Evolutionary conservation across 2,329 filamentous ascomycete species (phyloP).

Genomic region (Myriosclerotinia scirpicola): DNA sequence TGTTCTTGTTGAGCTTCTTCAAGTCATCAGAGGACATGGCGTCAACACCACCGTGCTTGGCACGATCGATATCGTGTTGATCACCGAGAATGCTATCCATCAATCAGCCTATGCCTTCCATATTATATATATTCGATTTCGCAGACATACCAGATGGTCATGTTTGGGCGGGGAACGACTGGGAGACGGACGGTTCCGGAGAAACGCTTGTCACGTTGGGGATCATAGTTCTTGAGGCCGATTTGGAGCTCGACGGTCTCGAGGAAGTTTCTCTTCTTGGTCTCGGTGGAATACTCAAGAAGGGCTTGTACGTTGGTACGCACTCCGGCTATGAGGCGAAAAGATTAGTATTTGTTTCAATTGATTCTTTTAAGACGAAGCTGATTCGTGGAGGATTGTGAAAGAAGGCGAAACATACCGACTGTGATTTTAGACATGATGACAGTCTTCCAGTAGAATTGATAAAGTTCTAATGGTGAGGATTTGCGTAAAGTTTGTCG

Average conservation of each 20-base stretch:
- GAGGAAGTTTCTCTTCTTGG: slow-evolving; percentile 98
- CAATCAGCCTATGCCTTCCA: slow-evolving; percentile 36
- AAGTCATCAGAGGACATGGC: slow-evolving; percentile 98
- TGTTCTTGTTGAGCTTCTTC: slow-evolving; percentile 99
- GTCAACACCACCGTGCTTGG: slow-evolving; percentile 98
- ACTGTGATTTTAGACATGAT: slow-evolving; percentile 86
- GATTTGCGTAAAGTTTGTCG: slow-evolving; percentile 45
- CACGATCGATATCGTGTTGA: slow-evolving; percentile 99
- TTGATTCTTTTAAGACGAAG: neutral
- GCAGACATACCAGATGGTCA: slow-evolving; percentile 71
- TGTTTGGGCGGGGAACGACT: slow-evolving; percentile 84
- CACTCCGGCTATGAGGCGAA: slow-evolving; percentile 75
- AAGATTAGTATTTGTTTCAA: slow-evolving; percentile 23
- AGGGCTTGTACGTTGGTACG: slow-evolving; percentile 91
- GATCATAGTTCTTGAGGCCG: slow-evolving; percentile 98
- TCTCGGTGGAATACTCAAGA: slow-evolving; percentile 90
- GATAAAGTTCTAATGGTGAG: slow-evolving; percentile 69
- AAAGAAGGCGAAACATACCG: slow-evolving; percentile 48
- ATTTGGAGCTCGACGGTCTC: slow-evolving; percentile 91
- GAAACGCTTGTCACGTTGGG: slow-evolving; percentile 99
- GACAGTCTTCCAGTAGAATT: slow-evolving; percentile 85
- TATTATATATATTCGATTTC: slow-evolving; percentile 23
- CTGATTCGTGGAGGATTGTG: neutral
- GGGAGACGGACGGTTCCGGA: slow-evolving; percentile 97
- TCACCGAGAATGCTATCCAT: slow-evolving; percentile 71